A percentile compares a stretch with the other conserved stretches of the same genome.
Conservation (phyloP, 1,139 yeast genomes). For the Nakaseomyces glabratus region DNA sequence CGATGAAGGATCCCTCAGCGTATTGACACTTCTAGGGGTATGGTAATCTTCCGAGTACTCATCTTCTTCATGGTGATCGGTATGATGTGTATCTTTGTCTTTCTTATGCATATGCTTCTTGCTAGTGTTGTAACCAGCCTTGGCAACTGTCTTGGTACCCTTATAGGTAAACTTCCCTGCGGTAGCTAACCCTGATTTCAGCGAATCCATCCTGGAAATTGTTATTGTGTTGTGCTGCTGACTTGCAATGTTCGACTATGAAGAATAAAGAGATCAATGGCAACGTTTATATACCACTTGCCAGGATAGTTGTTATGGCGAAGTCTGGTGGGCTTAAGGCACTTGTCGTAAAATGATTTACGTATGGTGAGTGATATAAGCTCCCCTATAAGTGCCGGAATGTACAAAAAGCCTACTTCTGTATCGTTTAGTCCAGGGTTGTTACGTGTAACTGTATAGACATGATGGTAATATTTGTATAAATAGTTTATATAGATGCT, state of each 20-base stretch:
- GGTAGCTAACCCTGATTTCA: constrained; percentile 33
- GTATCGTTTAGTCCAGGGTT: neutral
- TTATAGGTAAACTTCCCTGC: constrained; percentile 32
- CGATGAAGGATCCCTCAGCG: constrained; percentile 32
- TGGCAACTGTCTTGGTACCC: constrained; percentile 41
- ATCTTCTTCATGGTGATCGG: constrained; percentile 12
- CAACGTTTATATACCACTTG: no score
- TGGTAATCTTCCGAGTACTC: constrained; percentile 16
- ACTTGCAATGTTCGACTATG: no score
- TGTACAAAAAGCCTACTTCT: neutral
- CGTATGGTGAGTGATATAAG: no score
- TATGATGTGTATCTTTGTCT: constrained; percentile 11
- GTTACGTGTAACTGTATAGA: neutral
- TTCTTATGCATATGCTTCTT: constrained; percentile 16
- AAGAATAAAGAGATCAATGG: no score
- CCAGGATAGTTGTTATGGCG: no score
- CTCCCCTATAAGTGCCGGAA: no score
- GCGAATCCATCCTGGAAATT: constrained; percentile 2
- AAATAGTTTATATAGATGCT: no score
- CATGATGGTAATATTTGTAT: neutral
- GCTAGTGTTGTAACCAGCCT: constrained; percentile 37
- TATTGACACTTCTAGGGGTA: constrained; percentile 8
- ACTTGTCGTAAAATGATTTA: no score
- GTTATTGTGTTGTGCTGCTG: no score
- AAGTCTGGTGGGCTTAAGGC: no score